Evolutionary conservation across 495 filamentous ascomycete species (phyloP), one percentile per base, ranked within the genome.

Genomic region (Margaritispora aquatica): DNA sequence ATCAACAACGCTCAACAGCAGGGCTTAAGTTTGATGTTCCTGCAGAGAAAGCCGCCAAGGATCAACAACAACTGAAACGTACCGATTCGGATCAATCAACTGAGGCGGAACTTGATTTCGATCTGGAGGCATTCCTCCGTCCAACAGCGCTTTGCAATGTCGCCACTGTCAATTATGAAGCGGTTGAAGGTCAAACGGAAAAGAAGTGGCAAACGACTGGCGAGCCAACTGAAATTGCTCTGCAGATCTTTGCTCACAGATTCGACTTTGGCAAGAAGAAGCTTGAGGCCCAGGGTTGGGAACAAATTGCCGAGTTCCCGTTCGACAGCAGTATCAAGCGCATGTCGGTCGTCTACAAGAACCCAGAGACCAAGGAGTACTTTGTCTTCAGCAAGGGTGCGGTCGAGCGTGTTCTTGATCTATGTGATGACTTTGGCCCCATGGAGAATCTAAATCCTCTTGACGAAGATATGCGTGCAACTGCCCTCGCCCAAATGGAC

Each of bases 261-360:
- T 91, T 91, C 65, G 74, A 82, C 15, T 75, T 74, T 54, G 84
- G 83, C 50, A 83, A 80, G 60, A 78, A 75, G 58, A 63, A 78
- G 1, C 69, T 85, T 13, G 73, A 77, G 41, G 66, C 70, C 1
- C 64, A 75, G 2, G 84, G 81, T 15, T 86, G 88, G 77, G 75
- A 80, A 51, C 83, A 89, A 61, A 69, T 85, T 17, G 81, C 80
- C 34, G 89, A 94, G 69, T 92, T 88, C 64, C 86, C 88, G 5
- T 94, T 94, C 57, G 89, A 94, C 68, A 88, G 84, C 55, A 77
- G 77, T 48, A 87, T 94, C 74, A 94, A 93, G 74, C 81, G 85
- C 54, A 94, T 94, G 89, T 86, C 88, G 23, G 88, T 90, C 54
- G 74, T 91, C 36, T 94, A 89, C 68, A 66, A 66, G 20, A 67